Evolutionary conservation across 495 filamentous ascomycete species (phyloP).

Genomic region (Massariosphaeria phaeospora): DNA sequence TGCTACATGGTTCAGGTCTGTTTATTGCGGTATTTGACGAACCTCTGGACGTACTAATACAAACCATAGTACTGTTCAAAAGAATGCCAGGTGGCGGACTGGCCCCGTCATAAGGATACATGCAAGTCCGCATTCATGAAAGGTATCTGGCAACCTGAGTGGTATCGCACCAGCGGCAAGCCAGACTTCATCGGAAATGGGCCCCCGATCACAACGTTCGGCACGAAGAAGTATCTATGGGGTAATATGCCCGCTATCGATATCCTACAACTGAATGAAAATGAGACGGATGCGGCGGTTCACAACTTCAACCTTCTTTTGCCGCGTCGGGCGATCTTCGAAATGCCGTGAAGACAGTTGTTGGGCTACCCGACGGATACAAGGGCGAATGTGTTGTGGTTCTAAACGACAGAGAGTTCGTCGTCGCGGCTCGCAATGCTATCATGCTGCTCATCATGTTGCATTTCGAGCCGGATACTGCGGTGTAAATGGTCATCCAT

Average conservation of each 20-base stretch:
- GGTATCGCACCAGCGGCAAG: slow-evolving; percentile 28
- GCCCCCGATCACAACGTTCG: background rate
- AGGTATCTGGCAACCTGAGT: slow-evolving; percentile 35
- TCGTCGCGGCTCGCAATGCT: slow-evolving; percentile 45
- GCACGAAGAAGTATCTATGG: slow-evolving; percentile 40
- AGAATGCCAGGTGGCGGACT: slow-evolving; percentile 42
- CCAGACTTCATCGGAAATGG: slow-evolving; percentile 32
- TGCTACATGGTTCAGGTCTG: too few relatives aligned
- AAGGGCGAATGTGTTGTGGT: slow-evolving; percentile 27
- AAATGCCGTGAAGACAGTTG: slow-evolving; percentile 44
- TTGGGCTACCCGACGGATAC: slow-evolving; percentile 36
- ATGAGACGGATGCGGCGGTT: slow-evolving; percentile 40
- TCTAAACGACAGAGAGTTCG: slow-evolving; percentile 46
- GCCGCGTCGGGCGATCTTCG: slow-evolving; percentile 49
- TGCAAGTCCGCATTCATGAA: slow-evolving; percentile 39
- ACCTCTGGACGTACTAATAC: too few relatives aligned
- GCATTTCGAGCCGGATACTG: slow-evolving; percentile 16
- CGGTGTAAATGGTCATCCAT: slow-evolving; percentile 38
- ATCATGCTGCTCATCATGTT: slow-evolving; percentile 45
- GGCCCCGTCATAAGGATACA: slow-evolving; percentile 39
- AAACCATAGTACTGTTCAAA: slow-evolving; percentile 43
- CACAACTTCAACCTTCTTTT: slow-evolving; percentile 42
- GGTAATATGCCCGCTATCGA: slow-evolving; percentile 46
- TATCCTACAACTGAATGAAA: slow-evolving; percentile 40
- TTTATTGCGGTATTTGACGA: too few relatives aligned